These are phyloP conservation scores for Oryza glaberrima DNA, from an alignment of 176 grass and related monocot genomes.

Conservation along the genomic window DNA sequence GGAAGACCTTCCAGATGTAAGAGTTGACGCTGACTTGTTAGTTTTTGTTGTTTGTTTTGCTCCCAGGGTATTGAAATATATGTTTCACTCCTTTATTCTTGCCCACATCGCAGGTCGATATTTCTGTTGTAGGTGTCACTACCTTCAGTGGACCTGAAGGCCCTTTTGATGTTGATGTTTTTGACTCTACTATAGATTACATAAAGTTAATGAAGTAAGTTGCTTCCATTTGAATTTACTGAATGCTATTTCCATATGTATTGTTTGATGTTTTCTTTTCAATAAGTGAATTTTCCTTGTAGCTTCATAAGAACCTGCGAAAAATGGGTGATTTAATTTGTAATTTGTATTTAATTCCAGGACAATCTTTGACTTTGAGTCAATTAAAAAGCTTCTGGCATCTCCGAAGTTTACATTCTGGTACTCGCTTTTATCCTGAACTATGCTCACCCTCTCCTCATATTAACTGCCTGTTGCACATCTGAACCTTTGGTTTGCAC, in stretches of 20 bases:
- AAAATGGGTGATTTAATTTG: constrained; percentile 26
- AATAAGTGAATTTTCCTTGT: constrained; percentile 18
- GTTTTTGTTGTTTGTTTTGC: constrained; percentile 20
- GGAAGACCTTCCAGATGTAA: constrained; percentile 89
- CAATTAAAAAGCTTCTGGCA: constrained; percentile 80
- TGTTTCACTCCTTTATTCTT: constrained; percentile 17
- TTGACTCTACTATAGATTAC: constrained; percentile 90
- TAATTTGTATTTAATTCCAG: constrained; percentile 43
- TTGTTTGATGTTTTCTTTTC: constrained; percentile 27
- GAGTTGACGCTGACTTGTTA: constrained; percentile 16
- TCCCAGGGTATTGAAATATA: not conserved
- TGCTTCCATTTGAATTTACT: constrained; percentile 24
- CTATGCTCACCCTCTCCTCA: constrained; percentile 2
- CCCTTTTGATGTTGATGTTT: constrained; percentile 92
- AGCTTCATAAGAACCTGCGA: not conserved
- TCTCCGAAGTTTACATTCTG: constrained; percentile 97
- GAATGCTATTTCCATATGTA: constrained; percentile 7
- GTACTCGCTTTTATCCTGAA: constrained; percentile 47
- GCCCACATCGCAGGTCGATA: constrained; percentile 67
- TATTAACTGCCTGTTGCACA: constrained; percentile 2
- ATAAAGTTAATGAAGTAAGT: constrained; percentile 97
- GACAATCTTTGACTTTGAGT: constrained; percentile 87
- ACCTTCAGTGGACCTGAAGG: constrained; percentile 84
- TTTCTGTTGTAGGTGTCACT: constrained; percentile 75
- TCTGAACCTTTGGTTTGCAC: constrained; percentile 39